A percentile compares a stretch with the other conserved stretches of the same genome.
phyloP scores from a whole-genome alignment of 116 monocot genomes.

The Cymodocea nodosa region DNA sequence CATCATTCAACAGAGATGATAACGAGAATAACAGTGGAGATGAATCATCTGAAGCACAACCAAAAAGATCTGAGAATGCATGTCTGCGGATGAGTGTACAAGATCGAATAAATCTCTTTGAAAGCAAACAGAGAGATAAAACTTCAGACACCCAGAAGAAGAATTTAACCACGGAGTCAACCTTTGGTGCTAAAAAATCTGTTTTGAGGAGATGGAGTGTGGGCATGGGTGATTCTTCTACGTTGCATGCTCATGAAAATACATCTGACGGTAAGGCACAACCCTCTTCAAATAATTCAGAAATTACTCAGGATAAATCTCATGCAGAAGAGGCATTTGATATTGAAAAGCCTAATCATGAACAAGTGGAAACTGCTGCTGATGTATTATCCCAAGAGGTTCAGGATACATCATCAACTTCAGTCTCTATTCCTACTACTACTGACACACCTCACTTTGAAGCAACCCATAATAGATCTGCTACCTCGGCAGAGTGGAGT shows the following conservation, averaged over 20 bases:
- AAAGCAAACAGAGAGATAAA: conserved; percentile 77
- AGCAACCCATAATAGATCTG: conserved; percentile 33
- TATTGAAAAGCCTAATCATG: background rate
- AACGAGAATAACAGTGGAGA: conserved; percentile 31
- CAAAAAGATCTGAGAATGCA: conserved; percentile 58
- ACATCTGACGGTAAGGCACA: conserved; percentile 14
- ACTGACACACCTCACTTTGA: conserved; percentile 13
- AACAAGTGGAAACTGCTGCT: conserved; percentile 9
- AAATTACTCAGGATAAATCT: background rate
- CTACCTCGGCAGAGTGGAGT: conserved; percentile 69
- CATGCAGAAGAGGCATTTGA: background rate
- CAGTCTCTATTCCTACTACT: conserved; percentile 13
- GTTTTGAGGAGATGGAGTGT: conserved; percentile 98
- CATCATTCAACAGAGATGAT: conserved; percentile 23
- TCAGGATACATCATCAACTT: conserved; percentile 11
- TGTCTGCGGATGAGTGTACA: conserved; percentile 88
- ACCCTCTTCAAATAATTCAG: conserved; percentile 15
- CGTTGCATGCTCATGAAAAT: conserved; percentile 23
- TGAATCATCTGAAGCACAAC: conserved; percentile 32
- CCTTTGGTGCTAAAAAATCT: conserved; percentile 42
- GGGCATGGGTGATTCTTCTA: conserved; percentile 67
- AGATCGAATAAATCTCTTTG: conserved; percentile 95
- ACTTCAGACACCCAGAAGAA: conserved; percentile 34
- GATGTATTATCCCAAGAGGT: conserved; percentile 12
- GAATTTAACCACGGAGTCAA: conserved; percentile 26